phyloP scores from a whole-genome alignment of 73 alveolate species.

The Tetrahymena malaccensis region DNA sequence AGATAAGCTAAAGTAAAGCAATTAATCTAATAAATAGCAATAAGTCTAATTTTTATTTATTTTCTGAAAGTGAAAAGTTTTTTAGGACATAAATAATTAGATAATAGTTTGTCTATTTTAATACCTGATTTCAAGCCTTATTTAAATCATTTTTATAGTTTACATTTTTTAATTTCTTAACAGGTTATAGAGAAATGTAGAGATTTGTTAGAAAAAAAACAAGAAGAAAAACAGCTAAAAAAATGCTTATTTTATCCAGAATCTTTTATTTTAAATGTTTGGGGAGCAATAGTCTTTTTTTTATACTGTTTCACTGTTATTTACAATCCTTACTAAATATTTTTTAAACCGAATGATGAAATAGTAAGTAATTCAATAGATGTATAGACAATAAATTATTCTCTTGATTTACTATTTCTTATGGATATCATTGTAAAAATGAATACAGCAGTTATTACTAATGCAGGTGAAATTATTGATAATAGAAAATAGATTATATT shows the following conservation, averaged over 20 bases:
- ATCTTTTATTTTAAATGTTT: not conserved
- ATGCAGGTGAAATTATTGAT: conserved; percentile 55
- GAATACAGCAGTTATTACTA: conserved; percentile 62
- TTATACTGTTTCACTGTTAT: not conserved
- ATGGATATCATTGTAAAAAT: conserved; percentile 63
- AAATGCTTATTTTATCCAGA: not conserved
- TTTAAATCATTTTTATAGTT: not conserved
- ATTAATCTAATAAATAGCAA: too few species aligned
- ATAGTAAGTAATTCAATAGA: not conserved
- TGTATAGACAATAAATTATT: not conserved
- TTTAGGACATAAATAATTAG: too few species aligned
- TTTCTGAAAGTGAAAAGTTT: too few species aligned
- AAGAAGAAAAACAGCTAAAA: not conserved
- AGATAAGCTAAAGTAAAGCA: too few species aligned
- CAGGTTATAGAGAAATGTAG: not conserved
- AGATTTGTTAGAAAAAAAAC: not conserved
- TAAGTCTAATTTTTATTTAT: too few species aligned
- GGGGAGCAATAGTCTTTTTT: not conserved
- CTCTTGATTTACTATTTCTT: conserved; percentile 46
- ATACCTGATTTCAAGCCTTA: not conserved
- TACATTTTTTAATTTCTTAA: not conserved
- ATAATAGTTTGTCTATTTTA: not conserved
- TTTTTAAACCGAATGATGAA: not conserved
- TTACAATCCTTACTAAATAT: not conserved
- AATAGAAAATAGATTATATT: conserved; percentile 56